phyloP scores from a whole-genome alignment of 2,329 filamentous ascomycete species.

The Ceratocystis smalleyi region DNA sequence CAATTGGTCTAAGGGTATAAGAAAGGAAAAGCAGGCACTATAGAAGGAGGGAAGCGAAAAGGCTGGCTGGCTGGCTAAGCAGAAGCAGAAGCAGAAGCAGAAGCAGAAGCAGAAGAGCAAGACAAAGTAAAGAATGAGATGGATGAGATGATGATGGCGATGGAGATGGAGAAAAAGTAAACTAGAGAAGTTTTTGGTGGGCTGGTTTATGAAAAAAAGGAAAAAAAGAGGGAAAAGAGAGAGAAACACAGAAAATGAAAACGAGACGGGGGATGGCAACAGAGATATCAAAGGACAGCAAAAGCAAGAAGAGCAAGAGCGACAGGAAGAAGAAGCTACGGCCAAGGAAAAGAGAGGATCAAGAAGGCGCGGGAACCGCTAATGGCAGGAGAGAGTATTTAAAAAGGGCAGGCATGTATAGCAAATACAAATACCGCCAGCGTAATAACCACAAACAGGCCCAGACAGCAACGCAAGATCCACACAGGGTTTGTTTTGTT shows the following conservation, averaged over 20 bases:
- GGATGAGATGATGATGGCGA: constrained; percentile 1
- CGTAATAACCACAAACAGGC: constrained; percentile 2
- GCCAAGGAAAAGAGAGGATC: neutral
- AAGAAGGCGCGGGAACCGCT: constrained; percentile 4
- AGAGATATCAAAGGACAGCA: neutral
- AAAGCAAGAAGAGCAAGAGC: neutral
- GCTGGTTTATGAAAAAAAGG: neutral
- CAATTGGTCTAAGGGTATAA: constrained; percentile 6
- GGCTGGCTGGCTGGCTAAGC: neutral
- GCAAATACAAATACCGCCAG: neutral
- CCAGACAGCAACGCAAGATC: neutral
- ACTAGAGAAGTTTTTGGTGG: constrained; percentile 17
- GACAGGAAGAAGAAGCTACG: neutral
- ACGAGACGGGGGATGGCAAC: neutral
- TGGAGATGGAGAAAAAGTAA: constrained; percentile 7
- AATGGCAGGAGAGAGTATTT: neutral
- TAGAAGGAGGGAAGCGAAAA: neutral
- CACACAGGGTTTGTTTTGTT: constrained; percentile 5
- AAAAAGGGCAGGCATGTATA: constrained; percentile 4
- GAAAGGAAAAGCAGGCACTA: neutral
- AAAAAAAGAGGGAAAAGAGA: constrained; percentile 2
- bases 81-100: too few species aligned
- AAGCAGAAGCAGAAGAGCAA: neutral
- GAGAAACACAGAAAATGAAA: neutral
- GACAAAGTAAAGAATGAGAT: constrained; percentile 7